phyloP scores from a whole-genome alignment of 305 asterid species.

The Fraxinus floribunda region DNA sequence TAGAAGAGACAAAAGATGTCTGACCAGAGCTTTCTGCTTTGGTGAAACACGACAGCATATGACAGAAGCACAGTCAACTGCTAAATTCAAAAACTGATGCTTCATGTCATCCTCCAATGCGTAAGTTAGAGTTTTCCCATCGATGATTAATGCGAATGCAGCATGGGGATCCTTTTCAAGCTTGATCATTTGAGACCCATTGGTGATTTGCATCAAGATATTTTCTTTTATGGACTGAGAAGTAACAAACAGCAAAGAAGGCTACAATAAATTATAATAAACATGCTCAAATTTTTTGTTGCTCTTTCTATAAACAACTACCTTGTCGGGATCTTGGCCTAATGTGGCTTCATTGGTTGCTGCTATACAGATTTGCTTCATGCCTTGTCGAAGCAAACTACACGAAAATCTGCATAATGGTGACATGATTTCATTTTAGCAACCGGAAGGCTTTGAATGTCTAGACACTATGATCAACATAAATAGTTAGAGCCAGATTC shows the following conservation, averaged over 20 bases:
- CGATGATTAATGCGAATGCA: slow-evolving; percentile 73
- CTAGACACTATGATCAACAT: slow-evolving; percentile 15
- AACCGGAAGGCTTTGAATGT: slow-evolving; percentile 4
- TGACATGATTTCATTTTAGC: slow-evolving; percentile 23
- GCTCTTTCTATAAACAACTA: slow-evolving; percentile 14
- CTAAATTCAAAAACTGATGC: slow-evolving; percentile 56
- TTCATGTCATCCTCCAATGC: slow-evolving; percentile 69
- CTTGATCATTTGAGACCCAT: slow-evolving; percentile 61
- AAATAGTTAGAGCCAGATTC: slow-evolving; percentile 17
- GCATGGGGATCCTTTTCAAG: slow-evolving; percentile 56
- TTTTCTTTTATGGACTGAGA: slow-evolving; percentile 59
- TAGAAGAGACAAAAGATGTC: slow-evolving; percentile 14
- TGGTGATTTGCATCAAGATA: slow-evolving; percentile 56
- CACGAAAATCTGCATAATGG: slow-evolving; percentile 58
- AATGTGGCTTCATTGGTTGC: slow-evolving; percentile 48
- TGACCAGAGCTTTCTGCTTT: slow-evolving; percentile 78
- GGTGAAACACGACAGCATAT: slow-evolving; percentile 90
- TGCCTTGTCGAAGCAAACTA: slow-evolving; percentile 74
- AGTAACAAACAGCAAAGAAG: slow-evolving; percentile 17
- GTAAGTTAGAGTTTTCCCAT: slow-evolving; percentile 62
- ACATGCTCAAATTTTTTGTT: slow-evolving; percentile 2
- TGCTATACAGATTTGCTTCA: slow-evolving; percentile 64
- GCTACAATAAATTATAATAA: slow-evolving; percentile 15
- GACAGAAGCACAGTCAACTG: slow-evolving; percentile 70
- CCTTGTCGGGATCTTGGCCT: slow-evolving; percentile 48